Percentiles rank a stretch among this genome's conserved stretches.
Evolutionary conservation across 768 basidiomycete genomes (phyloP).

Genomic region (Galerina marginata): DNA sequence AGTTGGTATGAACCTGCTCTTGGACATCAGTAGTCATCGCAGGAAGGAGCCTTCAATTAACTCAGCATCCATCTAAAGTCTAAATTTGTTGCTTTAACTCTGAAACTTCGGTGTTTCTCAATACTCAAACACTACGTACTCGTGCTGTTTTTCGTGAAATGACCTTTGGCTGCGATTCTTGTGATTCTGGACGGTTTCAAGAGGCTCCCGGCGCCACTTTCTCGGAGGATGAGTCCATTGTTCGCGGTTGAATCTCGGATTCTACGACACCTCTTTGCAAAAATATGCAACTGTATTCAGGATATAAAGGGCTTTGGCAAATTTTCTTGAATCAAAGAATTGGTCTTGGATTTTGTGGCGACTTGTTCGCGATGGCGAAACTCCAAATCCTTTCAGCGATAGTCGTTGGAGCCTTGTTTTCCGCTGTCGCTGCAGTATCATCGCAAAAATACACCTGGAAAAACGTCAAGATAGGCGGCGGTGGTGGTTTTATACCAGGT

Average conservation of each 20-base stretch:
- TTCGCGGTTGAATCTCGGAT: constrained; percentile 23
- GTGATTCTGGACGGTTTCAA: not conserved
- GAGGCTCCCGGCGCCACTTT: constrained; percentile 17
- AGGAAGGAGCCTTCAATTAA: constrained; percentile 1
- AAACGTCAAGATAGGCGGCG: constrained; percentile 61
- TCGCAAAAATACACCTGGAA: constrained; percentile 64
- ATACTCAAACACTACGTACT: not conserved
- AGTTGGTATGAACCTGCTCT: no score
- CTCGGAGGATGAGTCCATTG: constrained; percentile 14
- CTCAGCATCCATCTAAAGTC: not conserved
- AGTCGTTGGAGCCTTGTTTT: constrained; percentile 27
- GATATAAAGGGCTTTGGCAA: not conserved
- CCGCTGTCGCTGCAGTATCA: constrained; percentile 43
- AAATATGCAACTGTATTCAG: not conserved
- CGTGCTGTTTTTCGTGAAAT: not conserved
- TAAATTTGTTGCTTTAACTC: constrained; percentile 5
- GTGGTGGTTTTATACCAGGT: constrained; percentile 57
- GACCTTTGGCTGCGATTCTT: not conserved
- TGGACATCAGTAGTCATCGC: not conserved
- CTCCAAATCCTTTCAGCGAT: constrained; percentile 38
- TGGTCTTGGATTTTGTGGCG: no score
- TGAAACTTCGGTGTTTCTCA: constrained; percentile 23
- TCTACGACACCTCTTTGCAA: not conserved
- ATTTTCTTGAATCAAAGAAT: not conserved
- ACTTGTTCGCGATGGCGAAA: constrained; percentile 32